Percentiles rank a stretch among this genome's conserved stretches.
Evolutionary conservation across 805 yeast species (phyloP).

Genomic region (Kluyveromyces aestuarii): DNA sequence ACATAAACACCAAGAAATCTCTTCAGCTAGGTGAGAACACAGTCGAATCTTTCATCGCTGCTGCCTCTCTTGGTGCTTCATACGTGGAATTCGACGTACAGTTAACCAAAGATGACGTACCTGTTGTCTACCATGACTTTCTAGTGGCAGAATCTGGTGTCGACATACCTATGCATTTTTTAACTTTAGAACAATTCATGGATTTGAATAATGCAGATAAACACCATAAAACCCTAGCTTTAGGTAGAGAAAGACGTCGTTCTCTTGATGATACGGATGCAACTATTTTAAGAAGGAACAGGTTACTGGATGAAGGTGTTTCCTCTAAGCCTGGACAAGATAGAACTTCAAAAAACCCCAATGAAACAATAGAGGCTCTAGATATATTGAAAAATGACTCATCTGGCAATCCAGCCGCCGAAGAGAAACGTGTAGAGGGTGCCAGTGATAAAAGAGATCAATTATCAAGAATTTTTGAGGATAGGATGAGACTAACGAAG

Average conservation of each 20-base stretch:
- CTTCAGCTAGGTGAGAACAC: slow-evolving; percentile 94
- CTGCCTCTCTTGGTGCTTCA: slow-evolving; percentile 92
- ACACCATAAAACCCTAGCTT: slow-evolving; percentile 4
- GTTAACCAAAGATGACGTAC: slow-evolving; percentile 80
- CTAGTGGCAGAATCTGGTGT: slow-evolving; percentile 91
- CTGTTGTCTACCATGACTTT: slow-evolving; percentile 93
- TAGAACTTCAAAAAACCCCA: not conserved
- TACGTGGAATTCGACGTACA: slow-evolving; percentile 97
- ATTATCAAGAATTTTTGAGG: slow-evolving; percentile 17
- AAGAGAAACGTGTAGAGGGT: not conserved
- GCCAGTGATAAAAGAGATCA: not conserved
- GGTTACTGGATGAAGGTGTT: not conserved
- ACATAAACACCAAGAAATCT: slow-evolving; percentile 58
- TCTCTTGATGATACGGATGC: slow-evolving; percentile 22
- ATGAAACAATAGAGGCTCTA: too few relatives aligned
- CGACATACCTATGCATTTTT: slow-evolving; percentile 90
- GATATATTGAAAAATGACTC: not conserved
- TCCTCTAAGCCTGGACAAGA: not conserved
- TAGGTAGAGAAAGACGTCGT: slow-evolving; percentile 17
- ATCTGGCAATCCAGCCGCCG: not conserved
- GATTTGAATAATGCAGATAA: slow-evolving; percentile 34
- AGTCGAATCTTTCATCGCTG: slow-evolving; percentile 89
- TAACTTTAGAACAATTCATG: slow-evolving; percentile 83
- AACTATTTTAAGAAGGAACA: slow-evolving; percentile 4
- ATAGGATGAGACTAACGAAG: slow-evolving; percentile 76